A percentile compares a stretch with the other conserved stretches of the same genome.
Conservation (phyloP, 2,329 filamentous ascomycete genomes). For the Taxawa tesnikishii region DNA sequence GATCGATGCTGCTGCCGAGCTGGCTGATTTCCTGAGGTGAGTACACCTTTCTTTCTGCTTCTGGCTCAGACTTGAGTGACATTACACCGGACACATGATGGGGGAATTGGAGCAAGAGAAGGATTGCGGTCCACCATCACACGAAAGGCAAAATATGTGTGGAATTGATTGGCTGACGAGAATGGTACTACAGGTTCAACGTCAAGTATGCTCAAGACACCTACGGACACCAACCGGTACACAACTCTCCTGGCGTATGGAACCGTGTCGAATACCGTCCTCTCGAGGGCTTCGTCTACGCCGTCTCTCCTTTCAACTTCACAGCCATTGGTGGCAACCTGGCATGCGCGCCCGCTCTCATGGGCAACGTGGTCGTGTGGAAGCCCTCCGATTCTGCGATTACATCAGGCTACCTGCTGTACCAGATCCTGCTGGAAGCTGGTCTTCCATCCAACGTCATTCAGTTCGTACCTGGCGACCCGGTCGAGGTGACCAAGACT, state of each 20-base stretch:
- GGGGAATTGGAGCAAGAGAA: no score
- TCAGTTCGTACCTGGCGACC: conserved; percentile 84
- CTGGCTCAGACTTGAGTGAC: no score
- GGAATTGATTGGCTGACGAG: conserved; percentile 13
- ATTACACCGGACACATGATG: no score
- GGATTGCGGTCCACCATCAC: no score
- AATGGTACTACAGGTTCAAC: no score
- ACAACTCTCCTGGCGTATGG: conserved; percentile 77
- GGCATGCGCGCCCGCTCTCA: conserved; percentile 66
- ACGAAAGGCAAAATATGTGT: background rate
- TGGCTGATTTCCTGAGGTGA: conserved; percentile 86
- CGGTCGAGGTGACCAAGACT: conserved; percentile 67
- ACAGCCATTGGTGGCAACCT: conserved; percentile 89
- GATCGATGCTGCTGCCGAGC: conserved; percentile 87
- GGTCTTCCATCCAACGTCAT: conserved; percentile 82
- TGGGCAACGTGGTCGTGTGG: conserved; percentile 94
- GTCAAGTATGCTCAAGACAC: conserved; percentile 88
- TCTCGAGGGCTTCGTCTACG: conserved; percentile 91
- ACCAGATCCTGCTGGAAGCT: conserved; percentile 82
- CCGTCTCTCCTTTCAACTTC: conserved; percentile 92
- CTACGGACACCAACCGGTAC: conserved; percentile 74
- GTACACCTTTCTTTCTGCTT: no score
- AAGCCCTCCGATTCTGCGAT: conserved; percentile 88
- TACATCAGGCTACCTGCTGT: conserved; percentile 81
- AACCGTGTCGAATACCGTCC: conserved; percentile 83